Evolutionary conservation across 78 protist genomes (phyloP).

Genomic region (Bigelowiella natans): DNA sequence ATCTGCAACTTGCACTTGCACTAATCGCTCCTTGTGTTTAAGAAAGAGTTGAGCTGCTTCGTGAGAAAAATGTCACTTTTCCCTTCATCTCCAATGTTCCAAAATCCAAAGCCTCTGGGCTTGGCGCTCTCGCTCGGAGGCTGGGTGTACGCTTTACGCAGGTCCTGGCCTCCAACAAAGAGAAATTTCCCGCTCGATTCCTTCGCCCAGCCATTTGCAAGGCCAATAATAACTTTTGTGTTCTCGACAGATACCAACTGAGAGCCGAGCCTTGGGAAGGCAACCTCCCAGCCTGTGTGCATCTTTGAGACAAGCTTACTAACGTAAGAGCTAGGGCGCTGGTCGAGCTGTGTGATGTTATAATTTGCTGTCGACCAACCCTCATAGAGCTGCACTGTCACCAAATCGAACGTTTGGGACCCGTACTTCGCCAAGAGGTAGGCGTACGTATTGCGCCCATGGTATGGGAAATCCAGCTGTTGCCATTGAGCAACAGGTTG

Average conservation of each 20-base stretch:
- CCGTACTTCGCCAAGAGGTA: conserved; percentile 13
- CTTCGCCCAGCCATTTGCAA: conserved; percentile 23
- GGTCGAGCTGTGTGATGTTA: neutral
- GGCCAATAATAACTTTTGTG: neutral
- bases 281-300: neutral
- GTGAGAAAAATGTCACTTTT: neutral
- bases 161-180: neutral
- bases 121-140: neutral
- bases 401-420: conserved; percentile 6
- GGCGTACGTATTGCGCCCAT: conserved; percentile 24
- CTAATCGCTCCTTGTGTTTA: too few relatives aligned
- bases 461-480: conserved; percentile 16
- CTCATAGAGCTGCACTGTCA: conserved; percentile 22
- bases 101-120: neutral
- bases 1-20: too few relatives aligned
- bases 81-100: neutral
- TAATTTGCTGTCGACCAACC: conserved; percentile 5
- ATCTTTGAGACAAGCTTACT: neutral
- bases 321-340: neutral
- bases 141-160: neutral
- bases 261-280: neutral
- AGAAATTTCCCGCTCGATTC: neutral
- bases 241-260: neutral
- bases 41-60: neutral
- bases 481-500: conserved; percentile 6